Percentiles rank a stretch among this genome's conserved stretches.
Conservation (phyloP, 139 green algal species). For the Asterochloris sp. region DNA sequence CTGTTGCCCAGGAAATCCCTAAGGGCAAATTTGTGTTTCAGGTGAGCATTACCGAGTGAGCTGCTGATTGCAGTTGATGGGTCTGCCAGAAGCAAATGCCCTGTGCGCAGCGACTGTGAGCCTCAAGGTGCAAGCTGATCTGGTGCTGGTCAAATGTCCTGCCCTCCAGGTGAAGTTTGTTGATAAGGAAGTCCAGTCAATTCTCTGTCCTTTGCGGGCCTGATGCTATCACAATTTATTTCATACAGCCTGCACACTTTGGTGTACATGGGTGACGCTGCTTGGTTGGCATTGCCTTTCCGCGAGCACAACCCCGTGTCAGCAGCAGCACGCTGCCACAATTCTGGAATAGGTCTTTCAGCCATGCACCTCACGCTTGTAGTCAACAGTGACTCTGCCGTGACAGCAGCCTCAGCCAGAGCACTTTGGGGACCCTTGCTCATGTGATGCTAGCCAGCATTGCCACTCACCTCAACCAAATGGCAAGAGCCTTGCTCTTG, state of each 20-base stretch:
- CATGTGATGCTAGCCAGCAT: not conserved
- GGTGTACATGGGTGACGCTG: too few species aligned
- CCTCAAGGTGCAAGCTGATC: not conserved
- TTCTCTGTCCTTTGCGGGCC: not conserved
- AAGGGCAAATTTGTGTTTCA: constrained; percentile 49
- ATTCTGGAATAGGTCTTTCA: too few species aligned
- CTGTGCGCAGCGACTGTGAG: too few species aligned
- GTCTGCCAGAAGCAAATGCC: not conserved
- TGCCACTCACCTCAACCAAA: not conserved
- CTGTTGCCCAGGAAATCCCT: constrained; percentile 50
- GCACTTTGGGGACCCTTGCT: not conserved
- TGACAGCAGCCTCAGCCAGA: too few species aligned
- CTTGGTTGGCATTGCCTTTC: too few species aligned
- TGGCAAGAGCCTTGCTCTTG: not conserved
- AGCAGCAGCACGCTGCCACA: too few species aligned
- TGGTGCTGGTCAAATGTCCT: too few species aligned
- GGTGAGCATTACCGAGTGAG: constrained; percentile 15
- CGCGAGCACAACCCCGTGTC: too few species aligned
- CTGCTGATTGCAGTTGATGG: not conserved
- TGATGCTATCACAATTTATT: not conserved
- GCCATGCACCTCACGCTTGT: too few species aligned
- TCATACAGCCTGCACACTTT: too few species aligned
- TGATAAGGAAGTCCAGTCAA: not conserved
- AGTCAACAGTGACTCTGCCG: too few species aligned
- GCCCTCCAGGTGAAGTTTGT: not conserved